Evolutionary conservation across 2,329 filamentous ascomycete species (phyloP).

Genomic region (Byssochlamys sp.): DNA sequence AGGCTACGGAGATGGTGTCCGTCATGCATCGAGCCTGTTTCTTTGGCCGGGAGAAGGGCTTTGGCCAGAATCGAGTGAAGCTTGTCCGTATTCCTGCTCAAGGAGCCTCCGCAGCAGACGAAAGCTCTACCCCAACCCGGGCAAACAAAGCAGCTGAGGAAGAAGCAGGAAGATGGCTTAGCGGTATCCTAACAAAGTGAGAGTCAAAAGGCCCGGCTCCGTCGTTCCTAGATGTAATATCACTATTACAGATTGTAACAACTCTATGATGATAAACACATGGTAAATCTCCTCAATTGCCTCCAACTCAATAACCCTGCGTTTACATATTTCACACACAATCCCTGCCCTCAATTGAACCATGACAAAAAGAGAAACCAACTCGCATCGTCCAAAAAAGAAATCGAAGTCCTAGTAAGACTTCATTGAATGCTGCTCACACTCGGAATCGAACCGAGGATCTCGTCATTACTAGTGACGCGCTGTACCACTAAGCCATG

Average conservation of each 20-base stretch:
- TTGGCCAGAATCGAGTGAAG: conserved; percentile 28
- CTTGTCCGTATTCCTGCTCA: conserved; percentile 3
- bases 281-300: no score
- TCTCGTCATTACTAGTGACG: background rate
- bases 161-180: background rate
- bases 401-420: background rate
- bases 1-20: conserved; percentile 33
- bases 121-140: background rate
- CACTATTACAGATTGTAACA: no score
- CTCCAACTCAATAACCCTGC: no score
- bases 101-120: background rate
- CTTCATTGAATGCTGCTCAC: background rate
- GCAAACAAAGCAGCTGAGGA: background rate
- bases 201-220: background rate
- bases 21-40: conserved; percentile 36
- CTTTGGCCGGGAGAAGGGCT: conserved; percentile 31
- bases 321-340: no score
- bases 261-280: no score
- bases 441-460: background rate
- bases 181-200: background rate
- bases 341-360: no score
- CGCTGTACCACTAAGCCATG: background rate
- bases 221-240: no score
- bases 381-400: background rate
- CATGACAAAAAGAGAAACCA: background rate